These are phyloP conservation scores for carrot (Daucus carota) DNA, from an alignment of 129 eudicot species.

Conservation along the genomic window DNA sequence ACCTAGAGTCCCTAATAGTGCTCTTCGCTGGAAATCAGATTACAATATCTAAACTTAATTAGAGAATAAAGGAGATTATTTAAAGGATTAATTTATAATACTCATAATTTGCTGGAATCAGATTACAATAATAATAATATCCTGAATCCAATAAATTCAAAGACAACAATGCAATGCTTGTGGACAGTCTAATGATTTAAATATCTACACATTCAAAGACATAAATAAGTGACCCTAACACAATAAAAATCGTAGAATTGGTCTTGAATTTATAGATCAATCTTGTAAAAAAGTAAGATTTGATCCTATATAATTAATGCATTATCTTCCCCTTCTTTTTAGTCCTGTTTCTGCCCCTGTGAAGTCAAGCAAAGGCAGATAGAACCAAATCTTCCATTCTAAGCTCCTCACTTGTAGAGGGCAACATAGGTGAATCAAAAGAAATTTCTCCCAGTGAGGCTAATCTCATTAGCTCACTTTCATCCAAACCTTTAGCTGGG, in stretches of 20 bases:
- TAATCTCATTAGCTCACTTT: conserved; percentile 57
- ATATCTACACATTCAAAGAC: conserved; percentile 14
- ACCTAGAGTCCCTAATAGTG: too few relatives aligned
- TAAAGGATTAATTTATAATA: not conserved
- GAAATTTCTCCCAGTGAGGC: conserved; percentile 62
- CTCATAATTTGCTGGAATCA: not conserved
- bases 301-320: conserved; percentile 12
- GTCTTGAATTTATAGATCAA: not conserved
- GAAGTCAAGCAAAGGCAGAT: not conserved
- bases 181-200: conserved; percentile 9
- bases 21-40: too few relatives aligned
- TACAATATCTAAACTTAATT: too few relatives aligned
- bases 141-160: not conserved
- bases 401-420: conserved; percentile 9
- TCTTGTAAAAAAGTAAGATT: not conserved
- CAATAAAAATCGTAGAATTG: not conserved
- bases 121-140: not conserved
- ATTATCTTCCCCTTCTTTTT: conserved; percentile 25
- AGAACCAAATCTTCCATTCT: conserved; percentile 31
- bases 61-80: too few relatives aligned
- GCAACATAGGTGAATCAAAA: conserved; percentile 14
- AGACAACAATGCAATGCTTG: conserved; percentile 10
- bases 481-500: conserved; percentile 79
- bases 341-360: conserved; percentile 16
- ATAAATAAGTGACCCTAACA: not conserved